Evolutionary conservation across 768 basidiomycete genomes (phyloP).

Genomic region (Coprinellus aureogranulatus): DNA sequence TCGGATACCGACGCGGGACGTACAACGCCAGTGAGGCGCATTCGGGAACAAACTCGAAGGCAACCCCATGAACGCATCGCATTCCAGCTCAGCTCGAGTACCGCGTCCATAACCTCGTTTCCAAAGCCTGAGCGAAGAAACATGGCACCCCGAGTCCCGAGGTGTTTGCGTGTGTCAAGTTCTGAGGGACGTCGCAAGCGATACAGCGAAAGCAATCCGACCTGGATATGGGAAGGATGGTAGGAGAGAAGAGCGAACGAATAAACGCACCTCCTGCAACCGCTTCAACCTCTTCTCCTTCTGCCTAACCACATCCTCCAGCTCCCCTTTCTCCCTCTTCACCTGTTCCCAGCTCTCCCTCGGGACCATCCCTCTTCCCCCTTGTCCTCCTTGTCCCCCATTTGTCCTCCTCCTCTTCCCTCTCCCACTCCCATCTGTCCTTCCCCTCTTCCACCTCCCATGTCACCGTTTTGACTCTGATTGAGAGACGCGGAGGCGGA

Average conservation of each 20-base stretch:
- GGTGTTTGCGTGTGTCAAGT: no score
- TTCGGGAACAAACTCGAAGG: no score
- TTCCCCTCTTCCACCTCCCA: conserved; percentile 53
- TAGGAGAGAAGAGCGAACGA: neutral
- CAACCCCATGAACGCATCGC: no score
- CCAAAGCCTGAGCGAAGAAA: no score
- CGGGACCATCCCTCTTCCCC: conserved; percentile 56
- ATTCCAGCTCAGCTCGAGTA: no score
- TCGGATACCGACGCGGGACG: no score
- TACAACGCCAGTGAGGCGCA: no score
- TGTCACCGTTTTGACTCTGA: no score
- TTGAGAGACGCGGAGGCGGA: no score
- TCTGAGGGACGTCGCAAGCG: neutral
- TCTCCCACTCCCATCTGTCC: conserved; percentile 13
- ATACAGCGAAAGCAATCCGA: neutral
- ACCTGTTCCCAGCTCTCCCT: conserved; percentile 77
- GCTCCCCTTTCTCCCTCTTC: conserved; percentile 63
- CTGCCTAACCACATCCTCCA: conserved; percentile 63
- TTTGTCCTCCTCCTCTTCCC: conserved; percentile 13
- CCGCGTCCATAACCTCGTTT: no score
- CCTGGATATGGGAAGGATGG: no score
- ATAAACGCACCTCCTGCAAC: conserved; percentile 66
- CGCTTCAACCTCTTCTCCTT: conserved; percentile 80
- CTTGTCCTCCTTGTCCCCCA: neutral
- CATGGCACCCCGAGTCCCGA: no score